Percentiles rank a stretch among this genome's conserved stretches.
Conservation (phyloP, 352 stramenopile genomes). For the Globisporangium middletonii region DNA sequence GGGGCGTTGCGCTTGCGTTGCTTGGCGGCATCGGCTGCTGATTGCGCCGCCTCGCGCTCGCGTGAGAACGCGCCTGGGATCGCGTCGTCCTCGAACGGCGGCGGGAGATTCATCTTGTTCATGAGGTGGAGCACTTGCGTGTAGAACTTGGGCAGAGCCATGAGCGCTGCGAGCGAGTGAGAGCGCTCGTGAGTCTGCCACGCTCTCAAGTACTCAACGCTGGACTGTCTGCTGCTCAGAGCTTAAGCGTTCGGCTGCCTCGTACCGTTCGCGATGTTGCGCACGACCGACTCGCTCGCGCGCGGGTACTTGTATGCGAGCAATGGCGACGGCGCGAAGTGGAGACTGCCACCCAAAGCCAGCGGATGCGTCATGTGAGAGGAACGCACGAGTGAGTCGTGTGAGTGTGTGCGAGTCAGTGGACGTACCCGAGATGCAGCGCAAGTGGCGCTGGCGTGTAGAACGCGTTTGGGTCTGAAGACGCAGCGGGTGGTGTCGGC, state of each 20-base stretch:
- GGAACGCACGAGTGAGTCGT: not conserved
- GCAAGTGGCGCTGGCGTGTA: slow-evolving; percentile 45
- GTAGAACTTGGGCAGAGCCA: slow-evolving; percentile 84
- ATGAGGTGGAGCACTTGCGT: slow-evolving; percentile 89
- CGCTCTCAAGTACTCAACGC: not conserved
- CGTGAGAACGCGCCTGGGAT: slow-evolving; percentile 63
- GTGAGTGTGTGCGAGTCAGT: not conserved
- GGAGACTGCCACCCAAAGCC: slow-evolving; percentile 31
- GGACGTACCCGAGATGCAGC: slow-evolving; percentile 62
- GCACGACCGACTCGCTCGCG: slow-evolving; percentile 64
- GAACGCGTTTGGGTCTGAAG: not conserved
- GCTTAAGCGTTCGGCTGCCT: not conserved
- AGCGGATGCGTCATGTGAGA: not conserved
- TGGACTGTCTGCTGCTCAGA: too few relatives aligned
- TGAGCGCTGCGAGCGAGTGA: slow-evolving; percentile 41
- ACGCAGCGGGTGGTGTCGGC: slow-evolving; percentile 1
- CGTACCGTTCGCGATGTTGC: slow-evolving; percentile 85
- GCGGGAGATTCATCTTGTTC: slow-evolving; percentile 90
- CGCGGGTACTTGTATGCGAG: slow-evolving; percentile 87
- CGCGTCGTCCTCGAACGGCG: slow-evolving; percentile 62
- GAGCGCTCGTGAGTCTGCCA: not conserved
- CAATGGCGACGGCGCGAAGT: slow-evolving; percentile 77
- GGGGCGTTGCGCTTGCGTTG: slow-evolving; percentile 18
- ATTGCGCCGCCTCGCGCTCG: slow-evolving; percentile 8
- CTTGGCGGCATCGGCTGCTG: not conserved